Base-by-base conservation (phyloP, 2,329 filamentous ascomycete genomes). In the Cladophialophora yegresii region DNA sequence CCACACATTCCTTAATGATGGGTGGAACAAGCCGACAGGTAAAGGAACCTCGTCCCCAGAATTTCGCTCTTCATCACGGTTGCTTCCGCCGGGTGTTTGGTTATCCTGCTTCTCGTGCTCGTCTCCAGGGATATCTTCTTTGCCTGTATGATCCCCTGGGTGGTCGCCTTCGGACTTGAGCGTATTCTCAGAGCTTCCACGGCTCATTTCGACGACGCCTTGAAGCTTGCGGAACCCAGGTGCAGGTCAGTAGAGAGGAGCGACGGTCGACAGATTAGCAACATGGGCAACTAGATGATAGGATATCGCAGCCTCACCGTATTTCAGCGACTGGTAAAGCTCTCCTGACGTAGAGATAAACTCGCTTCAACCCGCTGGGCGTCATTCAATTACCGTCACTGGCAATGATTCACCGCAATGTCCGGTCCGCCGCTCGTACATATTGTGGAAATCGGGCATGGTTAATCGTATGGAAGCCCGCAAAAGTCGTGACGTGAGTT, bases 11-110 rank as follows among this genome's bases (percentile, higher is more conserved):
- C 69, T 71, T 22, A 75, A 61, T 0, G 71, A 67, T 12, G 73
- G 67, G 53, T 75, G 69, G 28, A 73, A 73, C 56, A 76, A 73
- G 8, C 71, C 70, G 32, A 75, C 73, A 2, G 72, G 61, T 8
- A 56, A 54, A 1, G 70, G 65, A 51, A 67, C 69, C 32, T 43
- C 45, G 7, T 61, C 28, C 13, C 20, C 47, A 7, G 47, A 30
- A 30, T 57, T 63, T 20, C 58, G 54, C 28, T 66, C 63, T 45
- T 55, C 60, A 28, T 66, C 63, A 12, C 43, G 26, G 10, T 23
- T 50, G 7, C n/a, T 49, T 16, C 55, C n/a, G 10, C 43, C 43
- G 5, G 43, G 55, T 36, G 43, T 43, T 50, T 58, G 55, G 28
- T 58, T 50, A n/a, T 58, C 56, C 10, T 50, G 32, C 26, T 58